phyloP scores from a whole-genome alignment of 108 stramenopile genomes.

The Cyclotella sp. region DNA sequence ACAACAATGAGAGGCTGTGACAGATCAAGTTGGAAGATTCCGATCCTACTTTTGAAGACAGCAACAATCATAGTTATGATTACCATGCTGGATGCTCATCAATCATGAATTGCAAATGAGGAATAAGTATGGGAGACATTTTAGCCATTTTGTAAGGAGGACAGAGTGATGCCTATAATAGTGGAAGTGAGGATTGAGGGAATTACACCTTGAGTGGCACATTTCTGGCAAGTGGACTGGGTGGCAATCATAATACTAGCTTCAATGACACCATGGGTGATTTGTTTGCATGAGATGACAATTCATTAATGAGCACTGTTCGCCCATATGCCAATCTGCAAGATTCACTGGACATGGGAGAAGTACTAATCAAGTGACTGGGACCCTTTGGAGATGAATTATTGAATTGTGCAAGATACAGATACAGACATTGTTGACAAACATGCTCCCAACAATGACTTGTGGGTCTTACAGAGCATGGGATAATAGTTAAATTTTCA shows the following conservation, averaged over 20 bases:
- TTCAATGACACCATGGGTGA: background rate
- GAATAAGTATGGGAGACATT: background rate
- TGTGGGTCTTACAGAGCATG: too few relatives aligned
- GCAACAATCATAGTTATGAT: background rate
- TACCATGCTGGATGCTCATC: background rate
- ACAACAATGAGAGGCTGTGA: background rate
- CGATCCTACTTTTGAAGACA: background rate
- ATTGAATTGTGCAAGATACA: conserved; percentile 13
- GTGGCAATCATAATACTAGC: background rate
- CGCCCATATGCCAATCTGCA: background rate
- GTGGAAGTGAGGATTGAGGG: background rate
- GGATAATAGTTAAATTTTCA: too few relatives aligned
- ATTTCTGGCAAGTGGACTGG: too few relatives aligned
- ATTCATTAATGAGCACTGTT: background rate
- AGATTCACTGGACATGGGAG: background rate
- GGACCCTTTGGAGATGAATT: conserved; percentile 46
- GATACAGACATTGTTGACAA: background rate
- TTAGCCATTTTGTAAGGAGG: background rate
- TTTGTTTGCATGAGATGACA: conserved; percentile 1
- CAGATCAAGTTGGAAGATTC: background rate
- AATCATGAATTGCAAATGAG: background rate
- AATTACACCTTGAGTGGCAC: background rate
- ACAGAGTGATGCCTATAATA: background rate
- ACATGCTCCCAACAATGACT: background rate
- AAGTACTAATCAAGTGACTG: conserved; percentile 4